Evolutionary conservation across 208 protist species (phyloP), one percentile per base, ranked within the genome.

Genomic region (Trypanosoma congolense): DNA sequence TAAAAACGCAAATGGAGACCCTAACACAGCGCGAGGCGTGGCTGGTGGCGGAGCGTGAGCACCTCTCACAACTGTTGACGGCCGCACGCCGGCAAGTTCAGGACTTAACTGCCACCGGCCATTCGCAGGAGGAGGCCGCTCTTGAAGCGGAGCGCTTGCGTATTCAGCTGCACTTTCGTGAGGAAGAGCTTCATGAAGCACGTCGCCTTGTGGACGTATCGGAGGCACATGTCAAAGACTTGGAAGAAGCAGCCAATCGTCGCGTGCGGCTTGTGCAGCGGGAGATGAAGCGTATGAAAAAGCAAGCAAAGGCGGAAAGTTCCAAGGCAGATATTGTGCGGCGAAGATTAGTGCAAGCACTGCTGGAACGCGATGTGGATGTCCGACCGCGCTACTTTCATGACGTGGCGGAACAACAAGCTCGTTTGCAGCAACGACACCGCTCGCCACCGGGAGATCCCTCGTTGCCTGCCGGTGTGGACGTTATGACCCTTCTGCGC

Each of bases 1-100:
- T 51, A 12, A 41, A 33, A 5, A 48, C 51, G 10, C 38, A 58
- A 43, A 6, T 56, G 41, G 61, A 68, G 22, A 3, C 47, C 18
- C 28, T 74, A 4, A 65, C 58, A 26, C 84, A 87, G 67, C 78
- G 73, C 42, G 73, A 77, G 64, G 75, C 77, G 56, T 86, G 80
- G 80, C 12, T 75, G 1, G 33, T 48, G 16, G 76, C 66, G 22
- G 75, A 87, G 46, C 62, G 62, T n/a, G 56, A 60, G n/a, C 61
- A 73, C 68, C 10, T 59, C 4, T 30, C 30, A 47, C 74, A 77
- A 46, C 69, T 82, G 47, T 65, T 87, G 8, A 62, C 73, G 9
- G 68, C 70, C 12, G 50, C 65, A 25, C 68, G 78, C 50, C 60
- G 59, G 35, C 74, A 76, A 29, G 55, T 77, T 25, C 75, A 88